Evolutionary conservation across 805 yeast species (phyloP).

Genomic region (Saccharomycopsis fibuligera): DNA sequence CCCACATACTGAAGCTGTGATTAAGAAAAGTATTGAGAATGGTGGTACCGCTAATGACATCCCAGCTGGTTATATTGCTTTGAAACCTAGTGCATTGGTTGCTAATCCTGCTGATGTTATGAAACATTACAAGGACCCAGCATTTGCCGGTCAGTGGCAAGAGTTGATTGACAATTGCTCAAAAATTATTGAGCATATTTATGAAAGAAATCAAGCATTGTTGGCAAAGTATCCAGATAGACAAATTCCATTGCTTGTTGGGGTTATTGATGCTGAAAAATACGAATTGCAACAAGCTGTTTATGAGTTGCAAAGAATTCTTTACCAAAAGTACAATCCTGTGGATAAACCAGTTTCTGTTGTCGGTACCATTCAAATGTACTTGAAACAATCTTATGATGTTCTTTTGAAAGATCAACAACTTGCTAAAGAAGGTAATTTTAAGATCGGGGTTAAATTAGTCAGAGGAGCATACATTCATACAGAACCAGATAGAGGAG

Average conservation of each 20-base stretch:
- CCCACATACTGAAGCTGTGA: conserved; percentile 63
- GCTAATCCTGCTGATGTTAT: conserved; percentile 70
- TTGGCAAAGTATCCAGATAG: conserved; percentile 54
- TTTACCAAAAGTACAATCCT: conserved; percentile 69
- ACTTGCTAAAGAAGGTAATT: conserved; percentile 52
- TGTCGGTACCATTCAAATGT: conserved; percentile 92
- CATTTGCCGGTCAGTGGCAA: conserved; percentile 42
- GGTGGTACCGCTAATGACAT: conserved; percentile 53
- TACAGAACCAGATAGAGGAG: conserved; percentile 69
- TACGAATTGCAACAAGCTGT: conserved; percentile 86
- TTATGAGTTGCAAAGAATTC: conserved; percentile 77
- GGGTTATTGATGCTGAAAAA: conserved; percentile 89
- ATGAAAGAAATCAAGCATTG: conserved; percentile 44
- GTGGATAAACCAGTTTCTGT: conserved; percentile 52
- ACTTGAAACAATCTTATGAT: conserved; percentile 63
- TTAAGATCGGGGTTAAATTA: conserved; percentile 78
- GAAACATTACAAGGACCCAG: conserved; percentile 51
- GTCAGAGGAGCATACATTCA: conserved; percentile 96
- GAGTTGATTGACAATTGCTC: conserved; percentile 61
- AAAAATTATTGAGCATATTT: conserved; percentile 51
- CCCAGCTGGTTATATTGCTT: conserved; percentile 87
- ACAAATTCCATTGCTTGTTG: conserved; percentile 63
- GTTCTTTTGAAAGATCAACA: conserved; percentile 57
- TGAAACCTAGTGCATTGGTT: conserved; percentile 89
- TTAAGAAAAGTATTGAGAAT: conserved; percentile 32